Evolutionary conservation across 2,329 filamentous ascomycete genomes (phyloP), one percentile per base, ranked within the genome.

Genomic region (Aspergillus clavatus): DNA sequence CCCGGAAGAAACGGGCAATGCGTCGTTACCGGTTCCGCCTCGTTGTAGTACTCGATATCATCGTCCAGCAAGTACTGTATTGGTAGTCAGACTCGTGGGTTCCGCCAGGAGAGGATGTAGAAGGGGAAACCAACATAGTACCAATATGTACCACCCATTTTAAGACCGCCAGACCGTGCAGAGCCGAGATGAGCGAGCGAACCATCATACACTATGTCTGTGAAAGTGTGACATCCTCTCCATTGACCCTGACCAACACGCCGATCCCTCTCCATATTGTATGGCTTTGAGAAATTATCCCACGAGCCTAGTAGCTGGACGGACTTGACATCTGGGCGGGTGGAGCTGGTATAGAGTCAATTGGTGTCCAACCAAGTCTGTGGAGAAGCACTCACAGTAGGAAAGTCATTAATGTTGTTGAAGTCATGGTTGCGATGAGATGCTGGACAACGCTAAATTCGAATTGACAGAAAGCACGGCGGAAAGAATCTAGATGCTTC

Each of bases 141-240:
- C 78, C 91, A 96, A 69, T 96, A 96, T 12, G 85, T 93, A 48
- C 86, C 82, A 36, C 90, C 90, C 87, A 95, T 95, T 68, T 86
- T 93, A 53, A 96, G 77, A 42, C 86, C 90, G 46, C 89, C 89
- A 55, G 80, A 80, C 57, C 88, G 80, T 57, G 80, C 81, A 26
- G 74, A 70, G 19, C 67, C 68, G 41, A 71, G 75, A 55, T 71
- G 60, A 14, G 73, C 67, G 39, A 74, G 65, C 48, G 84, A 77
- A 46, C 89, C 87, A 68, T 94, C 88, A 58, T 84, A 89, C 57
- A 88, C 82, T 61, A 94, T 93, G 65, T 93, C 82, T 51, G 84
- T 82, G 69, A 95, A 95, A 28, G 81, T 81, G 72, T 93, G 87
- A 66, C 89, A 95, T 35, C 89, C 91, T 60, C 83, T 83, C 89